Base-by-base conservation (phyloP, 2,329 filamentous ascomycete species). In the Fulvia fulva region DNA sequence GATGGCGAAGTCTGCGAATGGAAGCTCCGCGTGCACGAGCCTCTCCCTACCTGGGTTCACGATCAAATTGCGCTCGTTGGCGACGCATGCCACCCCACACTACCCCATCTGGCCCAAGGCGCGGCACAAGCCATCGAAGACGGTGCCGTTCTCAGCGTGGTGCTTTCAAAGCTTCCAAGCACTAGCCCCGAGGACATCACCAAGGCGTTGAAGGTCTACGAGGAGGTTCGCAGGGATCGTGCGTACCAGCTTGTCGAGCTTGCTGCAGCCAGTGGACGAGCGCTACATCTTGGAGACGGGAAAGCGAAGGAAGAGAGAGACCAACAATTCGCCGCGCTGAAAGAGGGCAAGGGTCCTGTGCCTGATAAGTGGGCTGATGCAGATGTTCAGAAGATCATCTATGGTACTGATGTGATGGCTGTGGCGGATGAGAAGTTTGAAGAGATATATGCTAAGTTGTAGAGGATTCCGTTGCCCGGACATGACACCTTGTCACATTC, bases 1-100 rank as follows among this genome's bases (percentile, higher is more conserved):
- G 81, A 84, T 47, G 84, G 84, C n/a, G 83, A 85, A 62, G 80
- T 88, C 5, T 83, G 84, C 63, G 85, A 88, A 69, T 89, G 86
- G 83, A 85, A 84, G 63, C 73, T 89, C 46, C 76, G 83, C 25
- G 81, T 84, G 4, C 84, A 87, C 67, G 79, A 82, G 37, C 84
- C 84, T 0, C 71, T 89, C 4, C 80, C 81, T 0, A 85, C 82
- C 4, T 89, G 86, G 86, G 76, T 84, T 0, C 73, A 81, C 37
- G 78, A 79, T 11, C 76, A 72, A 11, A 74, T 77, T 1, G 82
- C 81, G 2, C 74, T 86, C 3, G 75, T 85, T 0, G 83, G 83
- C 21, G 83, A 86, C 66, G 81, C 83, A 1, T 84, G 82, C 65
- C 85, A 87, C 69, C 83, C 84, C 0, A 87, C 84, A 2, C 75